Percentiles rank a stretch among this genome's conserved stretches.
These are phyloP conservation scores for Phoma sp. DNA, from an alignment of 2,329 filamentous ascomycete species.

Conservation along the genomic window DNA sequence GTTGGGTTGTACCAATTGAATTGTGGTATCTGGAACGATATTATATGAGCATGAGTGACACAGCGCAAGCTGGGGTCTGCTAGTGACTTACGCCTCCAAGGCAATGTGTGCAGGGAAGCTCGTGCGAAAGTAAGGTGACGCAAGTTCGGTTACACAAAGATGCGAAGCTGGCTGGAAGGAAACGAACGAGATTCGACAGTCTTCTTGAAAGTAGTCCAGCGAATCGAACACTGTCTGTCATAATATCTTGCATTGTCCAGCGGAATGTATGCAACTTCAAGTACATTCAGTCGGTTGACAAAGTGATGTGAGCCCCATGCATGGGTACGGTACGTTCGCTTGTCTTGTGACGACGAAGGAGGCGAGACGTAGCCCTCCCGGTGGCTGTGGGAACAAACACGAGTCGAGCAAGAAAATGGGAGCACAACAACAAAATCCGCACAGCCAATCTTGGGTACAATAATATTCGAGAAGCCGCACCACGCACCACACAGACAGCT, in stretches of 20 bases:
- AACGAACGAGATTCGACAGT: background rate
- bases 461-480: background rate
- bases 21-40: background rate
- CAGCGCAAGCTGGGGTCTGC: constrained; percentile 6
- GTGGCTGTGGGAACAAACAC: background rate
- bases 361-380: too few relatives aligned
- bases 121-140: constrained; percentile 12
- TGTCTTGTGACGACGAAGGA: too few relatives aligned
- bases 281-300: too few relatives aligned
- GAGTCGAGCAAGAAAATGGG: background rate
- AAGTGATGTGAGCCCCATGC: too few relatives aligned
- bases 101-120: constrained; percentile 5
- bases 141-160: constrained; percentile 3
- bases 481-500: background rate
- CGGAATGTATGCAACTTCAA: too few relatives aligned
- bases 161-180: background rate
- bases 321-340: too few relatives aligned
- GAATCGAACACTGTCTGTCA: background rate
- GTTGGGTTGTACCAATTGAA: constrained; percentile 3
- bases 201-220: background rate
- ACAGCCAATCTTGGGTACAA: background rate
- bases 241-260: too few relatives aligned
- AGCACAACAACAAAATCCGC: background rate
- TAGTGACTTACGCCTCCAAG: background rate
- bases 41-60: constrained; percentile 6